Conservation (phyloP, 352 stramenopile species). For the Phytophthora cactorum region DNA sequence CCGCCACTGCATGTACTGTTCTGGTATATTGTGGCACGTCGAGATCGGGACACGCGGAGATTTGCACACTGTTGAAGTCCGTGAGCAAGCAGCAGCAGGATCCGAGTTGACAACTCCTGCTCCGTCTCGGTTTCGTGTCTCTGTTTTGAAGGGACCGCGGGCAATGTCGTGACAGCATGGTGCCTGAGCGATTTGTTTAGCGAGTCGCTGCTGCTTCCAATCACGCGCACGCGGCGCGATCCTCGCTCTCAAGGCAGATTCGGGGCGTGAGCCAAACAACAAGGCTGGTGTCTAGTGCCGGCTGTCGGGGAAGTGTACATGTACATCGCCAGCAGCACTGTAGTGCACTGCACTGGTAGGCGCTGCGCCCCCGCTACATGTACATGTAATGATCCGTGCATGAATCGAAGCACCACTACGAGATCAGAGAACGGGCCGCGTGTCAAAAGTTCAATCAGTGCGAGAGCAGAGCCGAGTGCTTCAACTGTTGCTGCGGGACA, state of each 20-base stretch:
- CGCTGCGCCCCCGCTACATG: background rate
- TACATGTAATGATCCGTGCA: background rate
- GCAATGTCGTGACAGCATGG: constrained; percentile 21
- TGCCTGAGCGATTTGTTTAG: constrained; percentile 28
- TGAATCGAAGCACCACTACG: constrained; percentile 22
- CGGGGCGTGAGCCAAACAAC: constrained; percentile 3
- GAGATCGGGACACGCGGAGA: constrained; percentile 18
- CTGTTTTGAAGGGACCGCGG: constrained; percentile 22
- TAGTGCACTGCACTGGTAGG: background rate
- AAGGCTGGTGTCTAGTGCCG: background rate
- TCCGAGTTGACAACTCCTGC: constrained; percentile 27
- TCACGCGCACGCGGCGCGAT: background rate
- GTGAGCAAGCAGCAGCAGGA: constrained; percentile 16
- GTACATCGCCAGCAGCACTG: constrained; percentile 5
- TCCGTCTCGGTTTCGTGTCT: constrained; percentile 24
- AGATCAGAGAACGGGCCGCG: constrained; percentile 19
- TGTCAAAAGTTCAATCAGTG: constrained; percentile 31
- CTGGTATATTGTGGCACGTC: background rate
- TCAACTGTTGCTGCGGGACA: background rate
- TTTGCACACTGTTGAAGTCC: constrained; percentile 23
- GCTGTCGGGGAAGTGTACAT: constrained; percentile 21
- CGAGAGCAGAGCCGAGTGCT: constrained; percentile 18
- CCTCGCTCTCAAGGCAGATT: constrained; percentile 3
- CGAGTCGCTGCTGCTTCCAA: constrained; percentile 11
- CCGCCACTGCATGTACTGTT: too few species aligned